phyloP scores from a whole-genome alignment of 2,329 filamentous ascomycete species.

The Ceratocystiopsis sp. region DNA sequence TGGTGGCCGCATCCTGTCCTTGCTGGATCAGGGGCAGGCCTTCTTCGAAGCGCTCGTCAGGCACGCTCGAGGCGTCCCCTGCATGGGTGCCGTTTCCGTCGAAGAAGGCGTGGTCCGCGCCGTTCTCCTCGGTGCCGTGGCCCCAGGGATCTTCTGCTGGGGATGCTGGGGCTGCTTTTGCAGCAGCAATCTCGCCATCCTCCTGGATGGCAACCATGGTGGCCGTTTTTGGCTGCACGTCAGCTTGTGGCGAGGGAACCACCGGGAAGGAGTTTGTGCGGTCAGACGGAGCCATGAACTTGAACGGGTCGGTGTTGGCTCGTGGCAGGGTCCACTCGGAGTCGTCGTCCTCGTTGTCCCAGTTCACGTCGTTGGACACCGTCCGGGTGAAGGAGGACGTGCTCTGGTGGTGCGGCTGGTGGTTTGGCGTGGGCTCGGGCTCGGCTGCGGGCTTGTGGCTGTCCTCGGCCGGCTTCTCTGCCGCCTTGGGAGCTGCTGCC shows the following conservation, averaged over 20 bases:
- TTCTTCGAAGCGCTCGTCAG: slow-evolving; percentile 50
- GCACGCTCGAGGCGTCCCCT: slow-evolving; percentile 1
- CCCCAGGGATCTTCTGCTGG: slow-evolving; percentile 18
- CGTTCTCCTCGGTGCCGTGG: background rate
- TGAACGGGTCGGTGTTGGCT: slow-evolving; percentile 39
- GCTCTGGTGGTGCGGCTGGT: slow-evolving; percentile 17
- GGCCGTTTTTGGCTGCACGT: slow-evolving; percentile 16
- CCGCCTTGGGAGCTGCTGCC: no score
- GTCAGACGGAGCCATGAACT: slow-evolving; percentile 38
- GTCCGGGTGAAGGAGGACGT: slow-evolving; percentile 48
- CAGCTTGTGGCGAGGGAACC: slow-evolving; percentile 25
- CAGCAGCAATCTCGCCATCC: slow-evolving; percentile 21
- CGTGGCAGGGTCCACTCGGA: slow-evolving; percentile 37
- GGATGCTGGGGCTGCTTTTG: slow-evolving; percentile 12
- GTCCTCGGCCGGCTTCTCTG: background rate
- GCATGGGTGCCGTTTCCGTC: no score
- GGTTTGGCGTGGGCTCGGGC: no score
- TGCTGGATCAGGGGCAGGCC: slow-evolving; percentile 44
- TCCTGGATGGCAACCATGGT: slow-evolving; percentile 36
- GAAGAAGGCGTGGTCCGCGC: slow-evolving; percentile 3
- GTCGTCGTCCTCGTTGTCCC: slow-evolving; percentile 40
- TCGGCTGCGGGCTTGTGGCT: no score
- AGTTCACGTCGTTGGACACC: slow-evolving; percentile 44
- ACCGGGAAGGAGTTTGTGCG: slow-evolving; percentile 47
- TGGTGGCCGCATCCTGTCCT: background rate